These are phyloP conservation scores for Fusarium sp. DNA, from an alignment of 2,329 filamentous ascomycete species.

Conservation along the genomic window DNA sequence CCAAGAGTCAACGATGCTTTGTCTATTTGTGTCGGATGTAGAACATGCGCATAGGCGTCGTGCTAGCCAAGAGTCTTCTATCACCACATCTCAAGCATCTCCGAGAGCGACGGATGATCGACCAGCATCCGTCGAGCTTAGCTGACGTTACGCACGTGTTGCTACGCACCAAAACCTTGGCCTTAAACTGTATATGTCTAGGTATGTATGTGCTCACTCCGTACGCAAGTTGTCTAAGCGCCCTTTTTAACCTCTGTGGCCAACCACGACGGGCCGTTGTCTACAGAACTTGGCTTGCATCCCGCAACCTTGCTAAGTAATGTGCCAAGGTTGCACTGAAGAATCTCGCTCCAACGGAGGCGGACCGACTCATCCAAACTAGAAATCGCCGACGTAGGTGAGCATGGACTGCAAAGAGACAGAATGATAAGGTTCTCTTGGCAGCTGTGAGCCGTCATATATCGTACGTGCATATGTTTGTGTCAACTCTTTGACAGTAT, in stretches of 20 bases:
- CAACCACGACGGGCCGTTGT: slow-evolving; percentile 26
- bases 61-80: background rate
- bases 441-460: slow-evolving; percentile 6
- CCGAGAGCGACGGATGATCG: slow-evolving; percentile 10
- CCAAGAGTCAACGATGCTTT: background rate
- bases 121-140: slow-evolving; percentile 19
- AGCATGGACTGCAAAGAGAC: slow-evolving; percentile 5
- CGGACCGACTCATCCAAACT: slow-evolving; percentile 27
- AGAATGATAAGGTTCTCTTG: slow-evolving; percentile 8
- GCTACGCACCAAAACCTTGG: slow-evolving; percentile 9
- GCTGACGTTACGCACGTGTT: slow-evolving; percentile 40
- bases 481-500: background rate
- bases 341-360: slow-evolving; percentile 8
- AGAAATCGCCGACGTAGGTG: slow-evolving; percentile 23
- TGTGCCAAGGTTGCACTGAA: slow-evolving; percentile 19
- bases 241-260: slow-evolving; percentile 10
- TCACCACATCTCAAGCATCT: slow-evolving; percentile 8
- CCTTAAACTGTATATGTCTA: slow-evolving; percentile 1
- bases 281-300: slow-evolving; percentile 32
- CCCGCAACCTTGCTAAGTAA: slow-evolving; percentile 8
- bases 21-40: background rate
- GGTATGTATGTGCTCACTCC: no score
- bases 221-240: slow-evolving; percentile 26
- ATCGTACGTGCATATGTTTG: background rate
- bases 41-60: background rate